These are phyloP conservation scores for Boletus bicolor DNA, from an alignment of 768 basidiomycete species.

Conservation along the genomic window DNA sequence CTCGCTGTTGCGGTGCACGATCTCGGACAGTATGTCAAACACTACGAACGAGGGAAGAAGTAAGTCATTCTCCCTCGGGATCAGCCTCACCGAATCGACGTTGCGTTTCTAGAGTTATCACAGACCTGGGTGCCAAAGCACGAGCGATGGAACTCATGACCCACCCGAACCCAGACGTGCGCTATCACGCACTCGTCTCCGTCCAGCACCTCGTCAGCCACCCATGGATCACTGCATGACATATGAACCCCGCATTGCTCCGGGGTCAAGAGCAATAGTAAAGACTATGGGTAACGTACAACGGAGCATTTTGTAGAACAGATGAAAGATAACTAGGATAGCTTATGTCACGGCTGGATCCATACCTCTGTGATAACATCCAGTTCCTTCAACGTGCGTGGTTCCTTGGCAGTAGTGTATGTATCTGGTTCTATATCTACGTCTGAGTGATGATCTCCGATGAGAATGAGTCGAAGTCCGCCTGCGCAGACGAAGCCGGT, in stretches of 20 bases:
- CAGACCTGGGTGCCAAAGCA: slow-evolving; percentile 83
- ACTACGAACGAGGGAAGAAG: slow-evolving; percentile 91
- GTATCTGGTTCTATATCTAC: slow-evolving; percentile 28
- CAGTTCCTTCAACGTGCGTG: slow-evolving; percentile 64
- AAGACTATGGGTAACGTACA: slow-evolving; percentile 3
- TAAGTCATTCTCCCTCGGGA: slow-evolving; percentile 35
- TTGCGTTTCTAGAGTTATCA: slow-evolving; percentile 54
- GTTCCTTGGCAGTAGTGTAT: slow-evolving; percentile 32
- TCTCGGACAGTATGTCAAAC: slow-evolving; percentile 90
- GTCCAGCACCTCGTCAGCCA: slow-evolving; percentile 92
- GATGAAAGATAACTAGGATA: slow-evolving; percentile 5
- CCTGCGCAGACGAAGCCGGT: slow-evolving; percentile 64
- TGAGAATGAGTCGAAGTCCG: slow-evolving; percentile 65
- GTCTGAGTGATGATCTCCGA: slow-evolving; percentile 51
- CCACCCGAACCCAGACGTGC: slow-evolving; percentile 81
- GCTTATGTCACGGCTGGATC: slow-evolving; percentile 41
- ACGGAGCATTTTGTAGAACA: slow-evolving; percentile 11
- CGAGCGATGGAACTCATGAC: slow-evolving; percentile 92
- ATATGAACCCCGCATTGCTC: not conserved
- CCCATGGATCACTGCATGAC: slow-evolving; percentile 60
- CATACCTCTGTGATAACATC: slow-evolving; percentile 70
- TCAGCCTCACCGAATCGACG: not conserved
- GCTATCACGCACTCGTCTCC: slow-evolving; percentile 87
- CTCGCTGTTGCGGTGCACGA: slow-evolving; percentile 93
- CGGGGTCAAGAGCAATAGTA: not conserved